These are phyloP conservation scores for Nakataea oryzae DNA, from an alignment of 2,329 filamentous ascomycete species.

Conservation along the genomic window DNA sequence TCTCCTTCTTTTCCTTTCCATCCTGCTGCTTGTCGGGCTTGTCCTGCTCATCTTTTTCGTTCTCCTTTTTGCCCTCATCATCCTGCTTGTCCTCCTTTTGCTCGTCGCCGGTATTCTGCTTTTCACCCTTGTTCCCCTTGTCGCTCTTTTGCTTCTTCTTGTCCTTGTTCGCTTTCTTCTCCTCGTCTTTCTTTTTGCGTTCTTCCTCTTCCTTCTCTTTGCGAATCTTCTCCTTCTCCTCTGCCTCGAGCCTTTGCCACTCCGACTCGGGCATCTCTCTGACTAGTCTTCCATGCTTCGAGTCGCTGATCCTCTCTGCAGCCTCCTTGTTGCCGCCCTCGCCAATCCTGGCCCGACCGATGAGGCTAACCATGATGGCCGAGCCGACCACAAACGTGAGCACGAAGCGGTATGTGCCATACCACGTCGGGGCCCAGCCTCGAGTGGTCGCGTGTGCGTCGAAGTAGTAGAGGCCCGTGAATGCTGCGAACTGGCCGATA, in stretches of 20 bases:
- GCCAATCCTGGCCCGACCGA: slow-evolving; percentile 69
- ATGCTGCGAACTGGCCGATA: slow-evolving; percentile 76
- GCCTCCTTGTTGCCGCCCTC: slow-evolving; percentile 16
- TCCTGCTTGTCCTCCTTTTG: slow-evolving; percentile 9
- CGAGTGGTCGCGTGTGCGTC: slow-evolving; percentile 62
- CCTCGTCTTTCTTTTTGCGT: slow-evolving; percentile 13
- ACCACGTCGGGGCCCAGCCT: slow-evolving; percentile 81
- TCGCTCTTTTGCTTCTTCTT: slow-evolving; percentile 6
- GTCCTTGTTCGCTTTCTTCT: slow-evolving; percentile 14
- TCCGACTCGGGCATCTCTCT: slow-evolving; percentile 18
- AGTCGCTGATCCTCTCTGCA: slow-evolving; percentile 3
- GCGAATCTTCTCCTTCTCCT: slow-evolving; percentile 14
- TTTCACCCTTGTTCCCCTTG: slow-evolving; percentile 7
- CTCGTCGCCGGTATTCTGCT: slow-evolving; percentile 14
- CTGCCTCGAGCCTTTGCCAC: slow-evolving; percentile 26
- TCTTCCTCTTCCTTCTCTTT: slow-evolving; percentile 23
- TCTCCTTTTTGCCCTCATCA: slow-evolving; percentile 9
- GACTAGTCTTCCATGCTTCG: background rate
- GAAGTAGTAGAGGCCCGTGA: slow-evolving; percentile 76
- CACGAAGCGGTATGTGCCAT: slow-evolving; percentile 81
- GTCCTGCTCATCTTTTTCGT: slow-evolving; percentile 15
- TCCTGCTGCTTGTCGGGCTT: slow-evolving; percentile 8
- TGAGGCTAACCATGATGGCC: slow-evolving; percentile 68
- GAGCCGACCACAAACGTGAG: slow-evolving; percentile 82
- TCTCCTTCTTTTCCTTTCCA: slow-evolving; percentile 9